These are phyloP conservation scores for Geotrichum cucujoidarum DNA, from an alignment of 1,139 yeast genomes.

Conservation along the genomic window DNA sequence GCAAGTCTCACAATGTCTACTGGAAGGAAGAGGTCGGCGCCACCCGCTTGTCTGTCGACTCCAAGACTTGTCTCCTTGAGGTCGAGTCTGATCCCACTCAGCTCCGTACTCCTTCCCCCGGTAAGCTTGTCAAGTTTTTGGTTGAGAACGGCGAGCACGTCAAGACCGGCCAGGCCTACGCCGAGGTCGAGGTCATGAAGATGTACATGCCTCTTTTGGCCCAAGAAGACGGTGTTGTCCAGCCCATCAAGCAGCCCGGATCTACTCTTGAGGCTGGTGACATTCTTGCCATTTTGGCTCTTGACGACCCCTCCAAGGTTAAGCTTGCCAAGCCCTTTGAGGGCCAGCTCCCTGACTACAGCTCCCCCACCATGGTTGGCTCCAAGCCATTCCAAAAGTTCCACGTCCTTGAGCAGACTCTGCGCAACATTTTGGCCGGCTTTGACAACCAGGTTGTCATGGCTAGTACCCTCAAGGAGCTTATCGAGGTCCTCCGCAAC, in stretches of 20 bases:
- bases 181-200: slow-evolving; percentile 98
- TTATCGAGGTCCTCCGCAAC: slow-evolving; percentile 68
- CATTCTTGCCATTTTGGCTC: slow-evolving; percentile 84
- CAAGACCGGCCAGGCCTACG: slow-evolving; percentile 86
- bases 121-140: slow-evolving; percentile 87
- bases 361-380: slow-evolving; percentile 78
- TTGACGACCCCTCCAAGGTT: slow-evolving; percentile 95
- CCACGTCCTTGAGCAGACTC: slow-evolving; percentile 51
- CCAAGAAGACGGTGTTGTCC: slow-evolving; percentile 89
- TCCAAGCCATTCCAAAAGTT: slow-evolving; percentile 77
- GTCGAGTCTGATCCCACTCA: slow-evolving; percentile 97
- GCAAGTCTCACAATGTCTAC: slow-evolving; percentile 89
- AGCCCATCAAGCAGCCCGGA: slow-evolving; percentile 96
- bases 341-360: slow-evolving; percentile 87
- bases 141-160: slow-evolving; percentile 96
- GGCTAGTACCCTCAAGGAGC: slow-evolving; percentile 70
- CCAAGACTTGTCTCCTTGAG: slow-evolving; percentile 90
- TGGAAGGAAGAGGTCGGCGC: slow-evolving; percentile 98
- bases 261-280: slow-evolving; percentile 95
- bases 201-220: slow-evolving; percentile 61
- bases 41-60: slow-evolving; percentile 91
- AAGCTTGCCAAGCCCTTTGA: slow-evolving; percentile 95
- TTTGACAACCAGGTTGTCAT: slow-evolving; percentile 92
- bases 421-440: slow-evolving; percentile 78
- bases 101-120: slow-evolving; percentile 97